Evolutionary conservation across 495 filamentous ascomycete species (phyloP).

Genomic region (Penicillium egyptiacum): DNA sequence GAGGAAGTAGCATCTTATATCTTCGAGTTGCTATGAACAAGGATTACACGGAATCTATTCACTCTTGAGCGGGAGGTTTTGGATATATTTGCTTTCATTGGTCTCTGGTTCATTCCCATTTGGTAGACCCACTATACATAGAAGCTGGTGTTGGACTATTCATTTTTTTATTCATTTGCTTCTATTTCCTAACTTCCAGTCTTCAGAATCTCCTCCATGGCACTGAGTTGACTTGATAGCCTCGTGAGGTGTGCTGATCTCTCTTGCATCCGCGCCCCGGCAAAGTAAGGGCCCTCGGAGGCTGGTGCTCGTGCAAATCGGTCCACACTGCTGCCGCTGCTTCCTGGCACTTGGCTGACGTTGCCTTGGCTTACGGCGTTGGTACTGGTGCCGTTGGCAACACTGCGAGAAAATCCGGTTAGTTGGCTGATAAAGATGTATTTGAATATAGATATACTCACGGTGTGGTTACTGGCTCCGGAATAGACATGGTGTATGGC

Average conservation of each 20-base stretch:
- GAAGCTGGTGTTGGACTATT: slow-evolving; percentile 1
- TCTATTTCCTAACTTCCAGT: slow-evolving; percentile 9
- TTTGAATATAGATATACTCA: slow-evolving; percentile 3
- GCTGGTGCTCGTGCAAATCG: slow-evolving; percentile 35
- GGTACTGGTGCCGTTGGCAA: slow-evolving; percentile 21
- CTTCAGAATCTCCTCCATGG: slow-evolving; percentile 38
- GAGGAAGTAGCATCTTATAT: slow-evolving; percentile 52
- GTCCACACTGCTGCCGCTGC: slow-evolving; percentile 30
- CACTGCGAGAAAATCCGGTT: slow-evolving; percentile 13
- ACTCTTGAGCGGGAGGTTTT: slow-evolving; percentile 11
- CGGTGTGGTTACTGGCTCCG: slow-evolving; percentile 17
- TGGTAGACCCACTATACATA: slow-evolving; percentile 32
- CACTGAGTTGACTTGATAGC: slow-evolving; percentile 38
- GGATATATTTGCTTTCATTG: slow-evolving; percentile 3
- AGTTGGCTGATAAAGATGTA: background rate
- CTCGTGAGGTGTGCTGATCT: slow-evolving; percentile 35
- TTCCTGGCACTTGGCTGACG: slow-evolving; percentile 32
- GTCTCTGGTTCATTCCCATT: background rate
- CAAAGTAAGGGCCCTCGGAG: slow-evolving; percentile 44
- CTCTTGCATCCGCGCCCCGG: slow-evolving; percentile 34
- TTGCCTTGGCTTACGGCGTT: slow-evolving; percentile 34
- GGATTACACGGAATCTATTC: background rate
- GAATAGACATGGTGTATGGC: slow-evolving; percentile 22
- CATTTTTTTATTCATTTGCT: slow-evolving; percentile 20
- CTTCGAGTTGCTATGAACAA: slow-evolving; percentile 34